These are phyloP conservation scores for Westerdykella ornata DNA, from an alignment of 2,329 filamentous ascomycete genomes.

Conservation along the genomic window DNA sequence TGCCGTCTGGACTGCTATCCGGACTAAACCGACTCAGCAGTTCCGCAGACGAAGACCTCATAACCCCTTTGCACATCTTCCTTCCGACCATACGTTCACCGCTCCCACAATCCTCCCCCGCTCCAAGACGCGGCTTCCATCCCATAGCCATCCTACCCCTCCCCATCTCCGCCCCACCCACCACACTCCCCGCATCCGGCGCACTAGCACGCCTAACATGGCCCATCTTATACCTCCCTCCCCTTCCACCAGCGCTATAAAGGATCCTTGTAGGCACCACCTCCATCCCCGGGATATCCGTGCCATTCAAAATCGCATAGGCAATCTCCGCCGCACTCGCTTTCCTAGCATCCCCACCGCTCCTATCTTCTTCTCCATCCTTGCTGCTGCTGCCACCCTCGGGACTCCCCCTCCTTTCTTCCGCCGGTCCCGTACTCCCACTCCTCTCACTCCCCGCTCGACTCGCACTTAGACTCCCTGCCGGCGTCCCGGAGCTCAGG, in stretches of 20 bases:
- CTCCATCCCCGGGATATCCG: conserved; percentile 12
- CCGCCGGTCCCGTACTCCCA: conserved; percentile 11
- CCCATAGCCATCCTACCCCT: conserved; percentile 7
- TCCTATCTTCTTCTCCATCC: not conserved
- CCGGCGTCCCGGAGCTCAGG: conserved; percentile 20
- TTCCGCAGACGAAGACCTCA: conserved; percentile 12
- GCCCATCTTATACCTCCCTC: not conserved
- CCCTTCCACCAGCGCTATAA: too few relatives aligned
- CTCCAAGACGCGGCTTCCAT: conserved; percentile 14
- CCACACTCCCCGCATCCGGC: conserved; percentile 1
- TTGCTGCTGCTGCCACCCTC: not conserved
- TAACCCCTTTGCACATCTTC: not conserved
- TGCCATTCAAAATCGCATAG: conserved; percentile 20
- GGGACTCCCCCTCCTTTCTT: conserved; percentile 8
- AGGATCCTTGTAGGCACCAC: not conserved
- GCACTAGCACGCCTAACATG: conserved; percentile 15
- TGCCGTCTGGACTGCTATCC: conserved; percentile 15
- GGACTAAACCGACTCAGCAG: conserved; percentile 15
- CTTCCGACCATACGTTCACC: not conserved
- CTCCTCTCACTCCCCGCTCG: conserved; percentile 21
- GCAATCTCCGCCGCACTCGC: conserved; percentile 15
- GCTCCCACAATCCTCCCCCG: not conserved
- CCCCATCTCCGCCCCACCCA: conserved; percentile 3
- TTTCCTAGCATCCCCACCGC: conserved; percentile 1
- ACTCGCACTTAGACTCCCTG: conserved; percentile 3